Evolutionary conservation across 108 stramenopile genomes (phyloP), one percentile per base, ranked within the genome.

Genomic region (Discostella stelligeroides): DNA sequence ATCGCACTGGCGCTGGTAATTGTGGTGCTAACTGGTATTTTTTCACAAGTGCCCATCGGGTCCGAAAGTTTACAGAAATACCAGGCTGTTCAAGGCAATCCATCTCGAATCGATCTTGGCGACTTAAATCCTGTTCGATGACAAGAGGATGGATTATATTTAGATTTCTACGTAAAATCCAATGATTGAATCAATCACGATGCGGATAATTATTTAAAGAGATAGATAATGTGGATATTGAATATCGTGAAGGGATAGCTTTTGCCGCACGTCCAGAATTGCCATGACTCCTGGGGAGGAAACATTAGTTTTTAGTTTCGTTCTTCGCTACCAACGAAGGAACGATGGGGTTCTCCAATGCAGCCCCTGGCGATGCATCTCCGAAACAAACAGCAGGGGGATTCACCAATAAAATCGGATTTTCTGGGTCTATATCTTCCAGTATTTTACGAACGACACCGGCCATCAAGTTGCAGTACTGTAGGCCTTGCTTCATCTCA

Each of bases 391-490:
- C 38, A 12, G 18, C 25, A 25, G 21, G 60, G 46, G 62, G 55
- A 13, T 58, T 67, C 40, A 75, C 59, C 37, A 59, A 67, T 40
- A 75, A 43, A 15, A 76, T 40, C 29, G 75, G 68, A 64, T 76
- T 76, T 17, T 64, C 27, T 21, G 82, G 84, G 54, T 89, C 86
- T 15, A 92, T 68, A 21, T 92, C 88, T 21, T 60, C 50, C 56
- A 92, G 59, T 40, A 89, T 75, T 21, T 72, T 62, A 18, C 80
- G 73, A 24, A 89, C 63, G 13, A 85, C 72, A 39, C 79, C 82
- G 48, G 87, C 74, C 62, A 92, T 60, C 34, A 79, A 59, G 10
- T 75, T 82, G 67, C 88, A 89, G 69, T 74, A 92, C 28, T 83
- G 67, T 23, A 88, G 24, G 0, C 88, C 88, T 7, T 74, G 70